Conservation (phyloP, 2,329 filamentous ascomycete genomes). For the Polytolypa hystricis region DNA sequence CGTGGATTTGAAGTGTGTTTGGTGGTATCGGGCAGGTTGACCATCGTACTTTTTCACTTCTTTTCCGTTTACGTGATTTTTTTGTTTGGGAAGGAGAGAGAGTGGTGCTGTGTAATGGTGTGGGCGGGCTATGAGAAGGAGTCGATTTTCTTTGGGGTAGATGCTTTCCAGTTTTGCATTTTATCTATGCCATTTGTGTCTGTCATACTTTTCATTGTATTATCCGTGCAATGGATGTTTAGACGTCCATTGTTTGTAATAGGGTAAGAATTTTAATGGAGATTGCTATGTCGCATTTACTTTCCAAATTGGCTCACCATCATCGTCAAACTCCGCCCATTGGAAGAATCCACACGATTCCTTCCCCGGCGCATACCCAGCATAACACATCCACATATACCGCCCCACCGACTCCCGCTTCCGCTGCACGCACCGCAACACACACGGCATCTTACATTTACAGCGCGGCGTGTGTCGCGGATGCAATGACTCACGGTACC, state of each 20-base stretch:
- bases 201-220: no score
- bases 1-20: neutral
- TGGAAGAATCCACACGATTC: slow-evolving; percentile 65
- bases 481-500: slow-evolving; percentile 67
- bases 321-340: slow-evolving; percentile 78
- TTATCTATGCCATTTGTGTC: no score
- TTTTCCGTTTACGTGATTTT: slow-evolving; percentile 14
- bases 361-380: slow-evolving; percentile 36
- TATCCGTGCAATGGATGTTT: neutral
- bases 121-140: no score
- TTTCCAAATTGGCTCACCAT: slow-evolving; percentile 72
- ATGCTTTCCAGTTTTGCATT: no score
- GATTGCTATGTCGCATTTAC: no score
- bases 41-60: slow-evolving; percentile 25
- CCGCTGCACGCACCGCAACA: slow-evolving; percentile 67
- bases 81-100: slow-evolving; percentile 13
- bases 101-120: no score
- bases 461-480: slow-evolving; percentile 70
- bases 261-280: no score
- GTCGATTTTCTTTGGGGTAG: no score
- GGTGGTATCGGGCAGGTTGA: slow-evolving; percentile 20
- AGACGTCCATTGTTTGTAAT: neutral
- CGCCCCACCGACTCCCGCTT: slow-evolving; percentile 64
- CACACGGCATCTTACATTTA: slow-evolving; percentile 56
- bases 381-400: slow-evolving; percentile 94